Evolutionary conservation across 192 early-diverging fungal species (phyloP), one percentile per base, ranked within the genome.

Genomic region (Podila minutissima): DNA sequence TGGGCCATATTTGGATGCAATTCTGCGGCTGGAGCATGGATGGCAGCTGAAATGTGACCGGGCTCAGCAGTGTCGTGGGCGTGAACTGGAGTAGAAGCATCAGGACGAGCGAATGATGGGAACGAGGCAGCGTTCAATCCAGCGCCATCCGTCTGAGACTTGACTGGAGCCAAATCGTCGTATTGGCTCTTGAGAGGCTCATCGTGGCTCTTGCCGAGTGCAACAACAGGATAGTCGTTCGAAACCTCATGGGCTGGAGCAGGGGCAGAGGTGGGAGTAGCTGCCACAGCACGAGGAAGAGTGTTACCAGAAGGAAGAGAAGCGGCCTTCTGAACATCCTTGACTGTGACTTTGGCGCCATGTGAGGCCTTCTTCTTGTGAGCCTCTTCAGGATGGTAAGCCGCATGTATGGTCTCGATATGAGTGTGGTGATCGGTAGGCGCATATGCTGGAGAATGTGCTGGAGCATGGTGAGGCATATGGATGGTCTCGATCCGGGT

Each of bases 401-500:
- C 22, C 0, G 9, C 15, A 33, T 61, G 59, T 1, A 61, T 61
- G 7, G 59, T 61, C 59, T 61, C 59, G 17, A 61, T 61, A 12
- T 61, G 59, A 24, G 62, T 55, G n/a, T 26, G 53, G 53, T 55
- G 53, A 5, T 35, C 33, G 5, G 35, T n/a, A 19, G 62, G 31
- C 9, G 2, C 24, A 33, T 61, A 31, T 11, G 29, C 13, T 31
- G 17, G 9, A 20, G 31, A 0, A 13, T 10, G 59, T 0, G 22
- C 35, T 24, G 62, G n/a, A 10, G 10, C 17, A 35, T 62, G 61
- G 32, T 41, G 33, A 22, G 62, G 62, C 62, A 63, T 37, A n/a
- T 63, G 62, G n/a, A 63, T 63, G 62, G 62, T 46, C 37, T 63
- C 62, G n/a, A 63, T 63, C 31, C 46, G 62, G 10, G 62, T 63